These are phyloP conservation scores for Aspergillus piperis DNA, from an alignment of 2,329 filamentous ascomycete species.

Conservation along the genomic window DNA sequence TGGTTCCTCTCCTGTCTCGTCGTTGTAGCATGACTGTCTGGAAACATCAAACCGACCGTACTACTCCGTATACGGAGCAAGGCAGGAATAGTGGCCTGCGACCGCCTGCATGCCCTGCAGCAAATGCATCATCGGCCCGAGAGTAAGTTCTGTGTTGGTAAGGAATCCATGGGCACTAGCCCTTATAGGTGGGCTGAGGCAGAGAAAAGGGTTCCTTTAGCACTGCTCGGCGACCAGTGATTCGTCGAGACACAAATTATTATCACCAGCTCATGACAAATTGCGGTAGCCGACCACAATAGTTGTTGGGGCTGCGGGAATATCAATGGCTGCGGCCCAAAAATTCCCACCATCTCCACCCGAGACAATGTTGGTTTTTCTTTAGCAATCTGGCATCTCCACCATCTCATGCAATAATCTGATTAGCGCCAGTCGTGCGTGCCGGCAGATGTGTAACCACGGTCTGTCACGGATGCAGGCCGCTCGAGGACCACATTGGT, in stretches of 20 bases:
- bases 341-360: neutral
- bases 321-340: slow-evolving; percentile 2
- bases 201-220: slow-evolving; percentile 6
- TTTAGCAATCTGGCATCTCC: neutral
- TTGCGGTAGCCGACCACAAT: slow-evolving; percentile 1
- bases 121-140: slow-evolving; percentile 22
- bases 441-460: slow-evolving; percentile 15
- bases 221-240: neutral
- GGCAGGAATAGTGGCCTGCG: neutral
- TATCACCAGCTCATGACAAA: neutral
- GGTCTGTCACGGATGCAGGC: slow-evolving; percentile 10
- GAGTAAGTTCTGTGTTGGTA: slow-evolving; percentile 15
- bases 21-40: neutral
- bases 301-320: neutral
- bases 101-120: slow-evolving; percentile 17
- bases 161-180: slow-evolving; percentile 7
- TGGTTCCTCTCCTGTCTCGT: neutral
- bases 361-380: slow-evolving; percentile 8
- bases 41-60: neutral
- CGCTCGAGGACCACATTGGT: slow-evolving; percentile 5
- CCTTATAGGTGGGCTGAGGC: slow-evolving; percentile 10
- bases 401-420: slow-evolving; percentile 7
- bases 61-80: slow-evolving; percentile 1
- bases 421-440: slow-evolving; percentile 1
- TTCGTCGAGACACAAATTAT: neutral